Percentiles rank a stretch among this genome's conserved stretches.
These are phyloP conservation scores for Suhomyces yuchorum DNA, from an alignment of 1,139 yeast genomes.

Conservation along the genomic window DNA sequence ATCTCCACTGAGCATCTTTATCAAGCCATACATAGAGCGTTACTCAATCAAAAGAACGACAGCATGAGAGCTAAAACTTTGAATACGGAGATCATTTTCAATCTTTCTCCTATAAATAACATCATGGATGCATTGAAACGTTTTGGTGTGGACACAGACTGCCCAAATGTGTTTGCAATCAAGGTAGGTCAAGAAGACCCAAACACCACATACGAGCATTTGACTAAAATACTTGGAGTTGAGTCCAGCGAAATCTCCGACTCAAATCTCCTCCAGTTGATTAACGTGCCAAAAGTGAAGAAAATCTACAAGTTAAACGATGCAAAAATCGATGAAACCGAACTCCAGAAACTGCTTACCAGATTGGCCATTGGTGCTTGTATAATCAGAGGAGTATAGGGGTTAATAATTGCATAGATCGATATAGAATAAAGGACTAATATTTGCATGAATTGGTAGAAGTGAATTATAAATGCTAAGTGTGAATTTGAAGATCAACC, in stretches of 20 bases:
- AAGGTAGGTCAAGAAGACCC: constrained; percentile 25
- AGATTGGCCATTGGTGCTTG: constrained; percentile 44
- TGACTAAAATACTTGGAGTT: constrained; percentile 22
- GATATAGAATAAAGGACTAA: not conserved
- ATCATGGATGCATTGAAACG: constrained; percentile 46
- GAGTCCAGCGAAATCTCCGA: constrained; percentile 26
- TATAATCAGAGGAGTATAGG: constrained; percentile 34
- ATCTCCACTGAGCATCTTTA: constrained; percentile 41
- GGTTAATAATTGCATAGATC: constrained; percentile 3
- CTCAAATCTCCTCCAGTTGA: constrained; percentile 23
- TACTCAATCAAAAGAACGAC: constrained; percentile 30
- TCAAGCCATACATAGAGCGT: constrained; percentile 37
- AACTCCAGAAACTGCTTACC: constrained; percentile 32
- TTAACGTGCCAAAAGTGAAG: constrained; percentile 36
- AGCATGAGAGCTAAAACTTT: constrained; percentile 43
- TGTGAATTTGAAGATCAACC: constrained; percentile 13
- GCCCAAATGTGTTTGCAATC: constrained; percentile 34
- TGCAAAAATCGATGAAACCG: constrained; percentile 22
- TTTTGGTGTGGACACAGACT: constrained; percentile 42
- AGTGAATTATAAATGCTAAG: constrained; percentile 1
- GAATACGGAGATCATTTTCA: constrained; percentile 45
- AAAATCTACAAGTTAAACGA: constrained; percentile 45
- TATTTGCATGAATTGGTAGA: constrained; percentile 5
- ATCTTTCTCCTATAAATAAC: constrained; percentile 46
- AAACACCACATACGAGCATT: constrained; percentile 11